Percentiles rank a stretch among this genome's conserved stretches.
Evolutionary conservation across 2,329 filamentous ascomycete genomes (phyloP).

Genomic region (Teratosphaeria pseudoeucalypti): DNA sequence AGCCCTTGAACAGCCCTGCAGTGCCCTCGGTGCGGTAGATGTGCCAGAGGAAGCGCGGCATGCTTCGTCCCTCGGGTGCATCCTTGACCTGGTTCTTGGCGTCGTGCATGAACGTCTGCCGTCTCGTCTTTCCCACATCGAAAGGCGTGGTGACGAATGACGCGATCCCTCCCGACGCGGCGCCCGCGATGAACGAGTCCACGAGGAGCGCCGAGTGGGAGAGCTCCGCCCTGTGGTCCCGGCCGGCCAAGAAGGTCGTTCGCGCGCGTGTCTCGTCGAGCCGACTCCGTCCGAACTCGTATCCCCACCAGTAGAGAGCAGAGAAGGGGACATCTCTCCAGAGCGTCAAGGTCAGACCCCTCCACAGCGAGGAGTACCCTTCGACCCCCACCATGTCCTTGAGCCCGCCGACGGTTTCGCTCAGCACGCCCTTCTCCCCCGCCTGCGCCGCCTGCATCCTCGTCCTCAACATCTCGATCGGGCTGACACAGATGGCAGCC

Average conservation of each 20-base stretch:
- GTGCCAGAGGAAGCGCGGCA: conserved; percentile 76
- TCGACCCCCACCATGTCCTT: conserved; percentile 66
- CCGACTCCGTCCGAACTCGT: conserved; percentile 67
- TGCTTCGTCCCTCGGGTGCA: conserved; percentile 62
- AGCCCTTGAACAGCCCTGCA: conserved; percentile 76
- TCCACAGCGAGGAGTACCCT: conserved; percentile 78
- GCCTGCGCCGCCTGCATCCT: conserved; percentile 59
- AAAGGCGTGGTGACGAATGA: conserved; percentile 89
- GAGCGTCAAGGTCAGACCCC: conserved; percentile 78
- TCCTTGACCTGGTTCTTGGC: conserved; percentile 31
- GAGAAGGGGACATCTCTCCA: conserved; percentile 98
- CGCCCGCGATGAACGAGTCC: conserved; percentile 83
- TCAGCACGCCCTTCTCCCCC: conserved; percentile 55
- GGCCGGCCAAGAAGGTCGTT: conserved; percentile 23
- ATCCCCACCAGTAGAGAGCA: conserved; percentile 96
- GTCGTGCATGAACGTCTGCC: conserved; percentile 66
- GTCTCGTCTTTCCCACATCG: conserved; percentile 92
- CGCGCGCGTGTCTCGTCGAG: conserved; percentile 58
- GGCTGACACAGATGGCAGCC: conserved; percentile 73
- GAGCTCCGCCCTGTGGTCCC: conserved; percentile 35
- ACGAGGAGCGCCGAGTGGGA: conserved; percentile 68
- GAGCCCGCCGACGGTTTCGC: conserved; percentile 66
- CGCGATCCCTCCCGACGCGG: conserved; percentile 70
- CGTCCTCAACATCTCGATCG: conserved; percentile 89
- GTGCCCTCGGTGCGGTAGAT: conserved; percentile 81